phyloP scores from a whole-genome alignment of 2,329 filamentous ascomycete species.

The Calonectria pseudoturangicola region DNA sequence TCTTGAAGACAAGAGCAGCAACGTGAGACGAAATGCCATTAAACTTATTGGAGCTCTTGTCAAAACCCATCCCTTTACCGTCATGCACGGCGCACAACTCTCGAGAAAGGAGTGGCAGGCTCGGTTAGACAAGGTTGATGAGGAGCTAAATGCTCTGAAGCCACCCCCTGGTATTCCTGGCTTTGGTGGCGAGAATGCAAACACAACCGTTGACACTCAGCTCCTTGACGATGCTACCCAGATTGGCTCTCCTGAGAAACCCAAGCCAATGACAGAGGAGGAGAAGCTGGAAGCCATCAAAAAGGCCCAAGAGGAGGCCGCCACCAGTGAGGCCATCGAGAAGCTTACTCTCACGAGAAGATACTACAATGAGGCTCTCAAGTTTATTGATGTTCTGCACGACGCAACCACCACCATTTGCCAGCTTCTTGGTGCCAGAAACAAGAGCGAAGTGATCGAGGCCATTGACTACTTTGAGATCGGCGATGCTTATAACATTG shows the following conservation, averaged over 20 bases:
- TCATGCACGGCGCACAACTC: conserved; percentile 92
- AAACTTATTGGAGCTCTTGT: conserved; percentile 92
- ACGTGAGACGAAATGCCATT: conserved; percentile 95
- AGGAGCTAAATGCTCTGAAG: conserved; percentile 86
- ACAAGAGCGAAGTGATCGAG: conserved; percentile 99
- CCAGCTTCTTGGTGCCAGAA: conserved; percentile 92
- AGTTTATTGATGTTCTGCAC: conserved; percentile 94
- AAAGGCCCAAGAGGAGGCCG: conserved; percentile 90
- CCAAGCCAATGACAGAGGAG: conserved; percentile 83
- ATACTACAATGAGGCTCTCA: conserved; percentile 94
- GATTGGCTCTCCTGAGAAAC: conserved; percentile 81
- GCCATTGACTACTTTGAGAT: conserved; percentile 99
- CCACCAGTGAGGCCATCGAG: conserved; percentile 90
- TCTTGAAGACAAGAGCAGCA: conserved; percentile 98
- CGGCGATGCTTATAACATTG: conserved; percentile 95
- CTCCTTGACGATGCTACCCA: conserved; percentile 93
- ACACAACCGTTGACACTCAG: conserved; percentile 83
- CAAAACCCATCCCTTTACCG: conserved; percentile 94
- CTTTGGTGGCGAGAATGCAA: conserved; percentile 77
- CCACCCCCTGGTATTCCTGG: conserved; percentile 83
- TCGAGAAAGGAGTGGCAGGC: conserved; percentile 90
- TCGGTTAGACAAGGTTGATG: conserved; percentile 87
- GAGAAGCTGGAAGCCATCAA: conserved; percentile 83
- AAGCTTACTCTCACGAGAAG: conserved; percentile 91
- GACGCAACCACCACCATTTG: conserved; percentile 87